Conservation (phyloP, 257 asterid genomes). For the Solanum ahanhuiri region DNA sequence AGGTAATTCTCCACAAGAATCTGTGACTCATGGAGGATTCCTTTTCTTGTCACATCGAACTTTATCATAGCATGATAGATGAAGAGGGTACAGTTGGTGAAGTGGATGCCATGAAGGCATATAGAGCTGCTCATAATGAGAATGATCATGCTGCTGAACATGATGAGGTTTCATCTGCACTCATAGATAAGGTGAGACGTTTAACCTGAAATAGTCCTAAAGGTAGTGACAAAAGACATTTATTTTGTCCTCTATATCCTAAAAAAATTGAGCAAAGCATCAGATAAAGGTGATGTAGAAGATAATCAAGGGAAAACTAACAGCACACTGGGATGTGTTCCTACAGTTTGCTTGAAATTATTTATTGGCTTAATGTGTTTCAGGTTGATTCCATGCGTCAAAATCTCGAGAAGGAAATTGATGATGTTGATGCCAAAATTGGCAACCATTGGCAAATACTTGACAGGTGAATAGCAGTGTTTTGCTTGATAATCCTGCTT, state of each 20-base stretch:
- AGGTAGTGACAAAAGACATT: neutral
- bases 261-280: neutral
- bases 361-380: slow-evolving; percentile 13
- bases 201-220: neutral
- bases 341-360: neutral
- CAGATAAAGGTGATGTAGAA: neutral
- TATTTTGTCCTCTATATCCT: neutral
- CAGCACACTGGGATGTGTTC: neutral
- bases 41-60: slow-evolving; percentile 44
- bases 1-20: neutral
- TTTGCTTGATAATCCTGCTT: neutral
- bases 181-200: slow-evolving; percentile 64
- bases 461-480: slow-evolving; percentile 50
- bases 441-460: slow-evolving; percentile 90
- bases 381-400: slow-evolving; percentile 98
- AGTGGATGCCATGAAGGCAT: slow-evolving; percentile 71
- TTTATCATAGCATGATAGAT: slow-evolving; percentile 76
- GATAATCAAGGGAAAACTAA: neutral
- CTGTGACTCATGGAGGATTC: neutral
- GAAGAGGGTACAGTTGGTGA: slow-evolving; percentile 68
- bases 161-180: slow-evolving; percentile 75
- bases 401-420: slow-evolving; percentile 92
- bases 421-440: slow-evolving; percentile 89
- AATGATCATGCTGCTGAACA: slow-evolving; percentile 49
- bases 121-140: slow-evolving; percentile 79